Conservation (phyloP, 345 rosid genomes). For the Syzygium aqueum region DNA sequence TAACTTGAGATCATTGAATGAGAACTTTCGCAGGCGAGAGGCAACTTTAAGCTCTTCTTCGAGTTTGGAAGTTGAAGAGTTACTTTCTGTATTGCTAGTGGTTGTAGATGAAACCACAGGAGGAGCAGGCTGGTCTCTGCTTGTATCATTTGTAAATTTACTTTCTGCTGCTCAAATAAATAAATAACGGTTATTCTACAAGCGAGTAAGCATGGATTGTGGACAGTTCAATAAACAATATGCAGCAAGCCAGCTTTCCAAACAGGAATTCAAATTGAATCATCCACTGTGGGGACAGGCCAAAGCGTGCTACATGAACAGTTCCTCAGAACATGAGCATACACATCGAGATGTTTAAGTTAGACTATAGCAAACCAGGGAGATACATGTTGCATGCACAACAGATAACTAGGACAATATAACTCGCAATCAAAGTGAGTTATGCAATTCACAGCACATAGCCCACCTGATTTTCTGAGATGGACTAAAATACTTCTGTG, state of each 20-base stretch:
- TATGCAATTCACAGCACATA: not conserved
- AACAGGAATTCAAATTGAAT: not conserved
- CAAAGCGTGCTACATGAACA: not conserved
- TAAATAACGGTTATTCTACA: not conserved
- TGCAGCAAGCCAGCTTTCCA: not conserved
- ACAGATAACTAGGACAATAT: not conserved
- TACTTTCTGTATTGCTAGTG: slow-evolving; percentile 76
- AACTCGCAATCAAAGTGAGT: not conserved
- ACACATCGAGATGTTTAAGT: not conserved
- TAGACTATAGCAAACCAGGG: not conserved
- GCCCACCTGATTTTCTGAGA: not conserved
- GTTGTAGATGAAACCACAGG: slow-evolving; percentile 60
- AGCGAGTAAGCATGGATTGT: not conserved
- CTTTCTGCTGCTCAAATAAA: slow-evolving; percentile 32
- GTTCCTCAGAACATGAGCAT: not conserved
- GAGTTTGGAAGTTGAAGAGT: slow-evolving; percentile 70
- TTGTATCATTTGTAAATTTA: slow-evolving; percentile 61
- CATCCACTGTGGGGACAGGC: not conserved
- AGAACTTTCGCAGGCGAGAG: slow-evolving; percentile 69
- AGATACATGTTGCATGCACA: not conserved
- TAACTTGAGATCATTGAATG: slow-evolving; percentile 85
- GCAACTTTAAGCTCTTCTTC: slow-evolving; percentile 84
- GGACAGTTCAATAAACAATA: not conserved
- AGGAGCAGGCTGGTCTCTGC: slow-evolving; percentile 62
- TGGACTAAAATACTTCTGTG: not conserved